These are phyloP conservation scores for Backusella liffmaniae DNA, from an alignment of 192 early-diverging fungal genomes.

Conservation along the genomic window DNA sequence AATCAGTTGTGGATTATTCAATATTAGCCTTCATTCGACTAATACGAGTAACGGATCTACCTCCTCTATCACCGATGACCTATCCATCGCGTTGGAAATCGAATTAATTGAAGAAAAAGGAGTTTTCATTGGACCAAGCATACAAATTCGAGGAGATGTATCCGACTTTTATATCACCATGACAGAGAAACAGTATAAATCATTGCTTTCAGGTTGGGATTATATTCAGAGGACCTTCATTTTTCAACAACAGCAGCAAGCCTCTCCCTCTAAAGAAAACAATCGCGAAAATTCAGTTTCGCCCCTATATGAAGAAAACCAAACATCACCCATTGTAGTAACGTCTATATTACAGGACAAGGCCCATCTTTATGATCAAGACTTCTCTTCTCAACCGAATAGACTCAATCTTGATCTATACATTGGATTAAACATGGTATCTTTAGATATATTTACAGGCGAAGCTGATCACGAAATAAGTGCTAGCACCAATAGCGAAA, in stretches of 20 bases:
- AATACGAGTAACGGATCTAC: not conserved
- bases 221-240: constrained; percentile 13
- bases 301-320: not conserved
- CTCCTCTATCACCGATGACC: constrained; percentile 66
- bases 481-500: not conserved
- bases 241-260: not conserved
- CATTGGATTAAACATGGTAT: constrained; percentile 59
- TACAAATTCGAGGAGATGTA: constrained; percentile 10
- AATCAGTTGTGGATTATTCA: constrained; percentile 59
- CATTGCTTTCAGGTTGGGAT: constrained; percentile 6
- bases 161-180: constrained; percentile 15
- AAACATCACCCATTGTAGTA: not conserved
- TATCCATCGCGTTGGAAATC: constrained; percentile 59
- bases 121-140: constrained; percentile 1
- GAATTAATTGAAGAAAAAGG: constrained; percentile 38
- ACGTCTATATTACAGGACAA: not conserved
- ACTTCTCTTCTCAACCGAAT: not conserved
- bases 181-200: constrained; percentile 19
- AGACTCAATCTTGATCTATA: constrained; percentile 42
- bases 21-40: constrained; percentile 43
- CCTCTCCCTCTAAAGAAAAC: not conserved
- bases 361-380: not conserved
- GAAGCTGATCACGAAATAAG: constrained; percentile 16
- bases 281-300: not conserved
- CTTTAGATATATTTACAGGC: constrained; percentile 61